Conservation (phyloP, 1,284 basidiomycete species). For the Naganishia sp. region DNA sequence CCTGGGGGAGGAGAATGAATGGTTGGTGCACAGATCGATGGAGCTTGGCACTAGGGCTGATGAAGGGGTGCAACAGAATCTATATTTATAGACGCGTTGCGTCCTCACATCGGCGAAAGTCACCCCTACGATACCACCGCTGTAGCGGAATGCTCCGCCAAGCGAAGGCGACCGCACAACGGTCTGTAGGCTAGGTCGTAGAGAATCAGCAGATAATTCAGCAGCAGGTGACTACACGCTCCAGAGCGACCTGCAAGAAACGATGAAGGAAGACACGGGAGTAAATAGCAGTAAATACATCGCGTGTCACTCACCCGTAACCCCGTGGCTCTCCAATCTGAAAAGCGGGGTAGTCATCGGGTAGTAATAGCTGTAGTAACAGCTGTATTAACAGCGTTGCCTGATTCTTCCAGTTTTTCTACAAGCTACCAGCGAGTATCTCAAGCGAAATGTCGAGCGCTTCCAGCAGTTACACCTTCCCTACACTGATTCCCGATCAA, state of each 20-base stretch:
- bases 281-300: neutral
- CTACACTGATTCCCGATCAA: too few species aligned
- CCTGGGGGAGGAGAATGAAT: neutral
- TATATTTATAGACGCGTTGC: neutral
- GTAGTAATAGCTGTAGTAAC: neutral
- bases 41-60: neutral
- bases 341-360: conserved; percentile 4
- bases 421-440: too few species aligned
- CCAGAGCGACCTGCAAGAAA: too few species aligned
- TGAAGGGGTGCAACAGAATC: neutral
- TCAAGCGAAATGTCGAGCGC: too few species aligned
- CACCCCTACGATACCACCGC: too few species aligned
- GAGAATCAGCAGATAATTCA: too few species aligned
- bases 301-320: neutral
- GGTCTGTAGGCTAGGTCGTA: too few species aligned
- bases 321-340: neutral
- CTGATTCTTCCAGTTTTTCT: neutral
- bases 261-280: too few species aligned
- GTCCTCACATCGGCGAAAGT: neutral
- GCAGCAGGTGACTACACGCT: too few species aligned
- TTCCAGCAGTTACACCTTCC: too few species aligned
- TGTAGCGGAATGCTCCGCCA: too few species aligned
- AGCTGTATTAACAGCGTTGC: neutral
- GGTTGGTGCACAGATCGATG: neutral
- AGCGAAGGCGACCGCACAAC: too few species aligned